phyloP scores from a whole-genome alignment of 2,329 filamentous ascomycete genomes.

The Fonsecaea pedrosoi region DNA sequence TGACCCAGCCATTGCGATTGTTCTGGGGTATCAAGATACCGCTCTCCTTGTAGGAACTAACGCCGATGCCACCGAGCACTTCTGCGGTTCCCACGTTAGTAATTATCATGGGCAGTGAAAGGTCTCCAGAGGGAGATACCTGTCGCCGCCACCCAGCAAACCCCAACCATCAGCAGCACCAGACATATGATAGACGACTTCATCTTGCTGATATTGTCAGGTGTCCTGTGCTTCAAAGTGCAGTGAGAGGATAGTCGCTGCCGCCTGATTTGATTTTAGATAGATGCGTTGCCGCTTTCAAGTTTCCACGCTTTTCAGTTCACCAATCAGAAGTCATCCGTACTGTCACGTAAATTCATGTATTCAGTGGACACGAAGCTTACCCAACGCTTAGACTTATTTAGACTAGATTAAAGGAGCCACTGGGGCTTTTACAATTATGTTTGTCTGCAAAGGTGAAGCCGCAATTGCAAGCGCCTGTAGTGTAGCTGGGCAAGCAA shows the following conservation, averaged over 20 bases:
- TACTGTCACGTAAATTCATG: no score
- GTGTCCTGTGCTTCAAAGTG: background rate
- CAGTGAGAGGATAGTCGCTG: background rate
- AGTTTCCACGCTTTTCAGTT: no score
- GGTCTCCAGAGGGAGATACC: constrained; percentile 4
- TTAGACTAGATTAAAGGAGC: no score
- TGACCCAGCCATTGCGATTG: constrained; percentile 44
- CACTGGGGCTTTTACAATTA: no score
- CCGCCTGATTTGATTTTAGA: no score
- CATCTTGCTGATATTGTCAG: constrained; percentile 11
- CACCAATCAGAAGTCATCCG: no score
- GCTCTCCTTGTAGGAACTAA: constrained; percentile 6
- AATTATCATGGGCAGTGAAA: constrained; percentile 7
- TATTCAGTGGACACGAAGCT: no score
- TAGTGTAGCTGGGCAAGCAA: no score
- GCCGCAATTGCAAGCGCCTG: background rate
- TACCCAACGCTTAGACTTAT: no score
- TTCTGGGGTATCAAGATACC: constrained; percentile 29
- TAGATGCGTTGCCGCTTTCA: background rate
- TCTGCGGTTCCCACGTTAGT: background rate
- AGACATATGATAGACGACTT: constrained; percentile 11
- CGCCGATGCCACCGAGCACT: background rate
- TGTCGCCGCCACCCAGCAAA: constrained; percentile 16
- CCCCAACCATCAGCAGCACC: constrained; percentile 7
- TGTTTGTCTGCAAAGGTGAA: no score